Conservation (phyloP, 352 stramenopile species). For the Globisporangium yorkense region DNA sequence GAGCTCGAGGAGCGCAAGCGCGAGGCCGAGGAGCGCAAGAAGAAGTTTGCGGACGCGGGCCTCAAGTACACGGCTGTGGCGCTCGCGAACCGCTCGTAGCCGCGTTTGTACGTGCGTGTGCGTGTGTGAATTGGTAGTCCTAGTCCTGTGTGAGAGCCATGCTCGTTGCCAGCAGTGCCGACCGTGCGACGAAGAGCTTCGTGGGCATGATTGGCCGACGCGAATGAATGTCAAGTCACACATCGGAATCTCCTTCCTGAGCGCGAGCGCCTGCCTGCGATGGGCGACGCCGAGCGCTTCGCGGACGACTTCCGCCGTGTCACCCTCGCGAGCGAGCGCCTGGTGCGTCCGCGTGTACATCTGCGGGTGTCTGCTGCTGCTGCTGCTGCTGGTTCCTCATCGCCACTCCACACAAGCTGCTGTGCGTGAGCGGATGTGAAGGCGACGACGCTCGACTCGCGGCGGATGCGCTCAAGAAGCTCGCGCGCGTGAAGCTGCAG, state of each 20-base stretch:
- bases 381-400: background rate
- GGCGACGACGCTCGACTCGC: conserved; percentile 18
- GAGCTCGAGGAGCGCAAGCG: conserved; percentile 70
- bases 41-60: conserved; percentile 56
- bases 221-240: background rate
- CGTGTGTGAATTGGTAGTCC: background rate
- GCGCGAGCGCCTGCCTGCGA: background rate
- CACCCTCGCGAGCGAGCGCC: conserved; percentile 29
- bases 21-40: conserved; percentile 76
- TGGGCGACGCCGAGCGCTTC: conserved; percentile 1
- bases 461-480: conserved; percentile 32
- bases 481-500: conserved; percentile 44
- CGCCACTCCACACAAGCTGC: conserved; percentile 19
- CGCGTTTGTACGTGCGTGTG: background rate
- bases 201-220: background rate
- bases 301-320: conserved; percentile 16
- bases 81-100: conserved; percentile 52
- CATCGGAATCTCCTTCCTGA: background rate
- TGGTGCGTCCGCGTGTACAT: conserved; percentile 17
- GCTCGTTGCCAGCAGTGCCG: no score
- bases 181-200: background rate
- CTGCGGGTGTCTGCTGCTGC: background rate
- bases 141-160: no score
- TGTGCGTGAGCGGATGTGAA: conserved; percentile 37
- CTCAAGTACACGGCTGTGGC: conserved; percentile 84